Evolutionary conservation across 2,329 filamentous ascomycete genomes (phyloP), one percentile per base, ranked within the genome.

Genomic region (Aspergillus sclerotialis): DNA sequence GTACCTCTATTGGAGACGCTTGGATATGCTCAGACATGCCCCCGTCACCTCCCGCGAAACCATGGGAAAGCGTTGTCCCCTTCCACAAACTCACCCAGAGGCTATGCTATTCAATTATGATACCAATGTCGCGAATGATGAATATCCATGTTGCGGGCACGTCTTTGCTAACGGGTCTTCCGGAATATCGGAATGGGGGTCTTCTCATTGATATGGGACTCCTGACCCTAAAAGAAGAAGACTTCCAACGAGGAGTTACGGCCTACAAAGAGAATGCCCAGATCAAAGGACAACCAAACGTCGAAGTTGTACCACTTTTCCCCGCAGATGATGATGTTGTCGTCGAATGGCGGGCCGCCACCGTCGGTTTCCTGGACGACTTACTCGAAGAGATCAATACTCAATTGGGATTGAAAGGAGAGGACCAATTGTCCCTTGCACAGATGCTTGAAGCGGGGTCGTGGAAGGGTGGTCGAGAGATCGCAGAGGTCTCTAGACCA

Each of bases 401-500:
- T 26, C 65, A 75, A 30, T 61, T 95, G 30, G 78, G 76, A 36
- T 64, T 95, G 26, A 72, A 70, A 6, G 86, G 84, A 3, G 68
- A 76, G 24, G 78, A 90, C 46, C 71, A 72, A 48, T 65, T 98
- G 57, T 84, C 70, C 26, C 64, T 96, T 47, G 80, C 89, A 5
- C 92, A 98, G 60, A 78, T 98, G 68, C 72, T 98, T 12, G 92
- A 96, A 63, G 92, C 90, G 10, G 92, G 92, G 33, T 94, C 86
- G 56, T 98, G 92, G 90, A 96, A 96, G 89, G 90, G 90, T 50
- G 92, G 92, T 39, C 81, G 92, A 55, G 92, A 96, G 66, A 84
- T 96, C 58, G 92, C 92, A 43, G 90, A 95, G 67, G 87, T 95
- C 45, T 90, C 87, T 49, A 76, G 92, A 48, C 92, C 92, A 14